Percentiles rank a stretch among this genome's conserved stretches.
Evolutionary conservation across 805 yeast species (phyloP).

Genomic region (Monosporozyma yasuniensis): DNA sequence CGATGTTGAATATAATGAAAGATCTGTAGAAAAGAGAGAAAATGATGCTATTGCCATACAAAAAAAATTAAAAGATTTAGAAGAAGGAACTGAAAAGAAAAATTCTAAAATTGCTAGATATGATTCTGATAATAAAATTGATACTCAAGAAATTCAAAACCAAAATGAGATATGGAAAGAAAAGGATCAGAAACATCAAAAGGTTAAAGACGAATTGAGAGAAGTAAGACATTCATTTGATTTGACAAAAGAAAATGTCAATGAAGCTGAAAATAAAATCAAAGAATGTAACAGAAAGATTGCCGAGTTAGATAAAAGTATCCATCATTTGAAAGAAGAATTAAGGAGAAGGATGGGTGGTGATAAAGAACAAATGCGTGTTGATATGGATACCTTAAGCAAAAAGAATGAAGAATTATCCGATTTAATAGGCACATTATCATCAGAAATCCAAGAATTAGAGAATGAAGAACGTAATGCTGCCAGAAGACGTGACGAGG

Average conservation of each 20-base stretch:
- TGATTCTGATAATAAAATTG: conserved; percentile 12
- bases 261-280: conserved; percentile 15
- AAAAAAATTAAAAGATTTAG: conserved; percentile 13
- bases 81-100: conserved; percentile 14
- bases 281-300: conserved; percentile 16
- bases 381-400: conserved; percentile 10
- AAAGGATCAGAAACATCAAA: conserved; percentile 15
- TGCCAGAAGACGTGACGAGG: conserved; percentile 7
- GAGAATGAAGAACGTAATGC: conserved; percentile 12
- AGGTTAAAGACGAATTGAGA: conserved; percentile 11
- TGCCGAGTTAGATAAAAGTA: conserved; percentile 12
- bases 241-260: conserved; percentile 15
- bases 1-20: conserved; percentile 25
- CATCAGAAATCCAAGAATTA: conserved; percentile 11
- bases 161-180: conserved; percentile 10
- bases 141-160: conserved; percentile 12
- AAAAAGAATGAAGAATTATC: conserved; percentile 9
- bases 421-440: conserved; percentile 3
- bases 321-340: conserved; percentile 21
- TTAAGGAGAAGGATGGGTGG: conserved; percentile 26
- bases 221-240: conserved; percentile 14
- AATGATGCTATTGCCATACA: conserved; percentile 12
- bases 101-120: conserved; percentile 24
- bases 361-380: conserved; percentile 22
- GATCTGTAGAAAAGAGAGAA: conserved; percentile 13